These are phyloP conservation scores for Stropharia rugosoannulata DNA, from an alignment of 768 basidiomycete species.

Conservation along the genomic window DNA sequence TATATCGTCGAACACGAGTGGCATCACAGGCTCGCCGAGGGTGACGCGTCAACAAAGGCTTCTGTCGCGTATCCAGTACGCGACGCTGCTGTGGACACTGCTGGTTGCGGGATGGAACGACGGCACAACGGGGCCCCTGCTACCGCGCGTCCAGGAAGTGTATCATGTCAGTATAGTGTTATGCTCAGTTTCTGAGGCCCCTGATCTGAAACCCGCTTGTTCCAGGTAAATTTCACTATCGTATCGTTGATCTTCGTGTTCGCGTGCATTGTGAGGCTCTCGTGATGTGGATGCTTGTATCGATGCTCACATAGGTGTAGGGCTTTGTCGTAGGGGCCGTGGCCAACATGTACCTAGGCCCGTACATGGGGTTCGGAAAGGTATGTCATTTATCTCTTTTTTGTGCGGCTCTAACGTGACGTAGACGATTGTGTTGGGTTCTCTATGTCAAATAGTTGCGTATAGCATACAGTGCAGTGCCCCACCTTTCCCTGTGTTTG, in stretches of 20 bases:
- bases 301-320: constrained; percentile 17
- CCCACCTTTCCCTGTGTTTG: constrained; percentile 65
- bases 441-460: constrained; percentile 49
- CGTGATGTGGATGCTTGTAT: neutral
- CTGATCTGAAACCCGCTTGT: neutral
- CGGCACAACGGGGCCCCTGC: constrained; percentile 71
- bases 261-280: constrained; percentile 33
- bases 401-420: neutral
- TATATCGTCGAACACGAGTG: neutral
- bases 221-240: constrained; percentile 45
- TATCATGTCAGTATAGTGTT: constrained; percentile 38
- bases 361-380: constrained; percentile 43
- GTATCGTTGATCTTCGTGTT: constrained; percentile 61
- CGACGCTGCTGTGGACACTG: constrained; percentile 50
- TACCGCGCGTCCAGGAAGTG: constrained; percentile 65
- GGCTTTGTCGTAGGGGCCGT: constrained; percentile 40
- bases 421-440: constrained; percentile 32
- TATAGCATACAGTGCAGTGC: constrained; percentile 54
- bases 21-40: neutral
- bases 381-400: constrained; percentile 16
- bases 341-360: constrained; percentile 35
- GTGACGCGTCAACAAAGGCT: neutral
- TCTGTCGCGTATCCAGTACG: constrained; percentile 43
- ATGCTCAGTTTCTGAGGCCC: neutral
- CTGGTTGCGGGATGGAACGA: constrained; percentile 79